phyloP scores from a whole-genome alignment of 805 yeast species.

The Ogataea allantospora region DNA sequence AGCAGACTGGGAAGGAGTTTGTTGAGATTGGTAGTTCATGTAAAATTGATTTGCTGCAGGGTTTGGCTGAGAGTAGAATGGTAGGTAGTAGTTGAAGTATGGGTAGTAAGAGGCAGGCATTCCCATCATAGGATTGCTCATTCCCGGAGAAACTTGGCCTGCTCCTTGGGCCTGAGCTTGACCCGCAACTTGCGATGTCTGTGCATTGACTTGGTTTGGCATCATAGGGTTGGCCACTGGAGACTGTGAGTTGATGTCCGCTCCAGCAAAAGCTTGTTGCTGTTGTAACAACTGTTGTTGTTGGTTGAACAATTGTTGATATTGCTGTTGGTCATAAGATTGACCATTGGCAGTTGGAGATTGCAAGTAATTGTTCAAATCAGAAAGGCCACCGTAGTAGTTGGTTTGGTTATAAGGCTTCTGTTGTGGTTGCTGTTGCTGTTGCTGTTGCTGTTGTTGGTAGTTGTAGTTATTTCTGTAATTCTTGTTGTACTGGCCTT shows the following conservation, averaged over 20 bases:
- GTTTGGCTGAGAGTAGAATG: constrained; percentile 30
- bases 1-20: constrained; percentile 22
- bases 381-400: constrained; percentile 25
- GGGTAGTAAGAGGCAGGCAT: constrained; percentile 32
- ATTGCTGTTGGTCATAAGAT: constrained; percentile 27
- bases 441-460: constrained; percentile 16
- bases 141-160: constrained; percentile 23
- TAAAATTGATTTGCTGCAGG: constrained; percentile 31
- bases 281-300: constrained; percentile 23
- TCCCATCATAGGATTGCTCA: constrained; percentile 32
- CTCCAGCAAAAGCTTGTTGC: constrained; percentile 17
- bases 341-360: constrained; percentile 25
- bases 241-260: constrained; percentile 20
- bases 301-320: constrained; percentile 25
- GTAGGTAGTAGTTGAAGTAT: constrained; percentile 33
- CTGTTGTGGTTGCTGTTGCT: constrained; percentile 20
- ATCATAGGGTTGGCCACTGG: constrained; percentile 20
- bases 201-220: constrained; percentile 17
- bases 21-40: constrained; percentile 29
- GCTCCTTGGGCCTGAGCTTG: constrained; percentile 19
- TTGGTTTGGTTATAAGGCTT: constrained; percentile 20
- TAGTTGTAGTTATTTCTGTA: constrained; percentile 3
- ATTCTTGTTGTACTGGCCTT: constrained; percentile 23
- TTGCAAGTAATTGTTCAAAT: constrained; percentile 29
- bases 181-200: constrained; percentile 16